Evolutionary conservation across 306 rosid genomes (phyloP), one percentile per base, ranked within the genome.

Genomic region (Quercus gilva): DNA sequence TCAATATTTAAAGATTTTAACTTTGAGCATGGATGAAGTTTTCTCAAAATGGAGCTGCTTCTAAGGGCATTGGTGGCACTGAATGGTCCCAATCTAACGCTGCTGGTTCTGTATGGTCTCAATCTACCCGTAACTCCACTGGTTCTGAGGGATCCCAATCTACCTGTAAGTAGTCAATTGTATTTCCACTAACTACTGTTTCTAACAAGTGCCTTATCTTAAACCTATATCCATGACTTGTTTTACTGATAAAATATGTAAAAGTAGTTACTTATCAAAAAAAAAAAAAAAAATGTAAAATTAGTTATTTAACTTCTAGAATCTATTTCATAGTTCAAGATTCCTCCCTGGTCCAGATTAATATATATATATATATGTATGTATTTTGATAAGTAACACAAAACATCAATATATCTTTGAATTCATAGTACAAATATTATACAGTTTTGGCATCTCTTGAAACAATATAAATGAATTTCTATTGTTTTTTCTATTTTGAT

Each of bases 1-100:
- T 69, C 73, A 29, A 76, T 73, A 19, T 74, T 67, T 52, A 79
- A 71, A 59, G 76, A 69, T 78, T 69, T 73, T 57, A 83, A 56
- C 69, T 37, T 53, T 58, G 56, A 69, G 25, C 75, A 77, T 78
- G 60, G 26, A 55, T 87, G 81, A 76, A 95, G 98, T 89, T 76
- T 82, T 89, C 88, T 81, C 93, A 88, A 86, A 96, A 93, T 81
- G 99, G 99, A 87, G 85, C 92, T 77, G 87, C 91, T 57, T 80
- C 73, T 77, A 86, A 85, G 77, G 85, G 85, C 75, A 55, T 78
- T 31, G 84, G 84, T 68, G 75, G 69, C 80, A 80, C 88, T 15
- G 37, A 82, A n/a, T 92, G 89, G 73, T 86, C 88, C 77, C 96
- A 86, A 87, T 86, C 91, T 65, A 33, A 33, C 72, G 15, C 72